phyloP scores from a whole-genome alignment of 2,329 filamentous ascomycete genomes.

The Ceratocystis cubensis region DNA sequence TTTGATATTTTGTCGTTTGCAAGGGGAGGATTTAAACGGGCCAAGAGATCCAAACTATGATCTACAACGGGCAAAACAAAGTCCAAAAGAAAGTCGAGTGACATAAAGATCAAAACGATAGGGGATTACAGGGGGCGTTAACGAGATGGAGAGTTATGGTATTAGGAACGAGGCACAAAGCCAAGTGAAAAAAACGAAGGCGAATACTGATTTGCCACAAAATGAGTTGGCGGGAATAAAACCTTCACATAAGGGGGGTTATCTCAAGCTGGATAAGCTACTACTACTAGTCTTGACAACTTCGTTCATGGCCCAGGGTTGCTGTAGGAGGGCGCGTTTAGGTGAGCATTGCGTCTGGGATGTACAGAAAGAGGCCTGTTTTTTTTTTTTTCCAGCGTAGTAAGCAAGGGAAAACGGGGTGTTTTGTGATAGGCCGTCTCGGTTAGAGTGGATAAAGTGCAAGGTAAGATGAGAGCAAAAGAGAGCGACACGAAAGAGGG shows the following conservation, averaged over 20 bases:
- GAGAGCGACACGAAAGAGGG: not conserved
- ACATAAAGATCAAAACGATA: not conserved
- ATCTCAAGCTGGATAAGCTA: not conserved
- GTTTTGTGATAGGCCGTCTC: too few relatives aligned
- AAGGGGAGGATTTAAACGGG: not conserved
- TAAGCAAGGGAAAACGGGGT: too few relatives aligned
- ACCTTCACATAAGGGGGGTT: not conserved
- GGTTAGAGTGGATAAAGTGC: too few relatives aligned
- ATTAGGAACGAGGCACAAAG: not conserved
- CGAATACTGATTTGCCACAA: conserved; percentile 1
- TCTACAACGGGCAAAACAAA: not conserved
- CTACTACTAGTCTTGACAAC: not conserved
- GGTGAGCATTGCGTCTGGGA: too few relatives aligned
- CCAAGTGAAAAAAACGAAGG: not conserved
- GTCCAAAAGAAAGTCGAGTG: not conserved
- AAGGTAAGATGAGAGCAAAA: too few relatives aligned
- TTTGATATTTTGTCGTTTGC: too few relatives aligned
- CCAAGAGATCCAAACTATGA: not conserved
- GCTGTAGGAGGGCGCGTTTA: not conserved
- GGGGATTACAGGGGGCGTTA: not conserved
- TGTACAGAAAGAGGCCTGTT: too few relatives aligned
- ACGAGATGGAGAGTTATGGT: too few relatives aligned
- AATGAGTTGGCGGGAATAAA: not conserved
- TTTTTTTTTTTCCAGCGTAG: too few relatives aligned
- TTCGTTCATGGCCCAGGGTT: not conserved